Percentiles rank a stretch among this genome's conserved stretches.
Evolutionary conservation across 192 early-diverging fungal genomes (phyloP).

Genomic region (Backusella tuberculispora): DNA sequence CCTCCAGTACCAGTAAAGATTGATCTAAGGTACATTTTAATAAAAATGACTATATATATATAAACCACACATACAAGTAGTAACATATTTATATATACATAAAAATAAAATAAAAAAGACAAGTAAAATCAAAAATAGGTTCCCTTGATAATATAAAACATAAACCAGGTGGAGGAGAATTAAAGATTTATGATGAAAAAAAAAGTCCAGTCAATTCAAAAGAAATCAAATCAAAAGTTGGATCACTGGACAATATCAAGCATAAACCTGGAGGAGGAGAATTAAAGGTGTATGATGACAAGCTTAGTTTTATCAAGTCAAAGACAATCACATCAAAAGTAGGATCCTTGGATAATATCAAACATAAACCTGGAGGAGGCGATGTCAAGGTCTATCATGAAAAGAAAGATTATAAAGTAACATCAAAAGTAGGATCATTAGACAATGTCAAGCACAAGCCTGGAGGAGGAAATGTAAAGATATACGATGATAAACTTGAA

Average conservation of each 20-base stretch:
- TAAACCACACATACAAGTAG: not conserved
- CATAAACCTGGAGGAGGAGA: constrained; percentile 22
- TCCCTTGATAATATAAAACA: constrained; percentile 1
- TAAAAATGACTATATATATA: not conserved
- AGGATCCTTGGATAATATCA: not conserved
- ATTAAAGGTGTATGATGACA: not conserved
- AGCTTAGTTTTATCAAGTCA: not conserved
- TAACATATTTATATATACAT: not conserved
- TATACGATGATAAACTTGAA: constrained; percentile 7
- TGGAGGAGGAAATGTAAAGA: not conserved
- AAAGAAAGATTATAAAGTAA: not conserved
- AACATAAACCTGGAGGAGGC: constrained; percentile 3
- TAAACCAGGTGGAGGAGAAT: not conserved
- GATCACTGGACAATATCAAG: constrained; percentile 7
- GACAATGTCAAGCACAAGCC: constrained; percentile 21
- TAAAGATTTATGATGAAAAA: constrained; percentile 18
- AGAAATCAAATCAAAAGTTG: not conserved
- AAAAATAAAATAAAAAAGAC: not conserved
- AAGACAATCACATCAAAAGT: not conserved
- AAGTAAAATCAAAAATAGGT: constrained; percentile 19
- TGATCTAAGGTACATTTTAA: not conserved
- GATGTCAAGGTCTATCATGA: constrained; percentile 18
- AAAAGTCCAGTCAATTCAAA: not conserved
- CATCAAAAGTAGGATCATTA: not conserved
- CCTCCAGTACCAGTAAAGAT: not conserved